Evolutionary conservation across 306 rosid genomes (phyloP), one percentile per base, ranked within the genome.

Genomic region (Dalbergia cultrata): DNA sequence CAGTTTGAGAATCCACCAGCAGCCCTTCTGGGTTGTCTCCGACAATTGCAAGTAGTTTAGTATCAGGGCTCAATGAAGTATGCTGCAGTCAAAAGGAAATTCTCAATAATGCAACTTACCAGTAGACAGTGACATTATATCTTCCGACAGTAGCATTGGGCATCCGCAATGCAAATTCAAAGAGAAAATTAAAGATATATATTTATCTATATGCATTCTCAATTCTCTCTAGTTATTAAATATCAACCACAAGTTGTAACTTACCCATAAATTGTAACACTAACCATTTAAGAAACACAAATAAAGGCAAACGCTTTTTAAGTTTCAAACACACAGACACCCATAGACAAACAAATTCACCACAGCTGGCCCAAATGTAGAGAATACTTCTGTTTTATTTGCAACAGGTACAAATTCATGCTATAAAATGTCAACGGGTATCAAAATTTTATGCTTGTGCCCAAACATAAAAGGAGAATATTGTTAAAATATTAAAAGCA

Each of bases 11-110:
- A 90, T 94, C 94, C 61, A 88, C 97, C 72, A 94, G 73, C 65
- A 90, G 9, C 37, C 94, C 94, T 18, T 94, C 93, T 8, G 97
- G 98, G 81, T 94, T 83, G 85, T 94, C 98, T 52, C 97, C 98
- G 66, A 92, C 98, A 76, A 92, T 82, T 13, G 54, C 90, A 63
- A 92, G 81, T 68, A 88, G 90, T 80, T 92, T 92, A 49, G 90
- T 92, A 85, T 89, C 90, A 6, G 97, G 97, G 64, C 96, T 94
- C 87, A 92, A 71, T 50, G 97, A 89, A 67, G 94, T 84, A 87
- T 94, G 98, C 98, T 94, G 88, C 86, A 81, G 72, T 71, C 49
- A 79, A 61, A 65, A 47, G 73, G 47, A 2, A 26, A 54, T 45
- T 45, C 31, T 39, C 44, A 69, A 31, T 56, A 43, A 44, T 45